Percentiles rank a stretch among this genome's conserved stretches.
These are phyloP conservation scores for Vaccinium corymbosum DNA, from an alignment of 148 eudicot species.

Conservation along the genomic window DNA sequence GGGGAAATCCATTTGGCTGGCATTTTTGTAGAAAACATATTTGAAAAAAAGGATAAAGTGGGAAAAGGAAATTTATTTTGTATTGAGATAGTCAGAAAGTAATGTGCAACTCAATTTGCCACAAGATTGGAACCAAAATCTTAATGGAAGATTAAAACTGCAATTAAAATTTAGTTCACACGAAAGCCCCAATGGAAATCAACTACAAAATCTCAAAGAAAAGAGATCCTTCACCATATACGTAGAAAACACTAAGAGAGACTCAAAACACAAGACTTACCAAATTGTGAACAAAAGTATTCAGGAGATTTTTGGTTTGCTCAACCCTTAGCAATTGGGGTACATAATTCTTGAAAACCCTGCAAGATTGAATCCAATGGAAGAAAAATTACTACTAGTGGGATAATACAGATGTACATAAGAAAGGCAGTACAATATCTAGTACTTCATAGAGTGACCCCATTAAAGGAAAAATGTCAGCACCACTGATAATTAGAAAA, in stretches of 20 bases:
- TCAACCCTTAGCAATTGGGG: slow-evolving; percentile 56
- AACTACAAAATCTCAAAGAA: not conserved
- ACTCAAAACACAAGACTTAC: slow-evolving; percentile 31
- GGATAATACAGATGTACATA: not conserved
- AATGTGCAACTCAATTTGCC: not conserved
- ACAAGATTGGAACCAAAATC: not conserved
- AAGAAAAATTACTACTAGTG: not conserved
- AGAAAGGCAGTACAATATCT: not conserved
- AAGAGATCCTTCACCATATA: not conserved
- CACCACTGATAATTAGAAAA: not conserved
- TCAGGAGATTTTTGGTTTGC: slow-evolving; percentile 49
- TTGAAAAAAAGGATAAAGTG: not conserved
- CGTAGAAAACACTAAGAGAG: not conserved
- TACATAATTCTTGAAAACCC: slow-evolving; percentile 81
- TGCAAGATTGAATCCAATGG: slow-evolving; percentile 30
- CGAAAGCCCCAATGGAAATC: not conserved
- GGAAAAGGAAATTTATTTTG: not conserved
- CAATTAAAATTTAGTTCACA: not conserved
- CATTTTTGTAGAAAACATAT: not conserved
- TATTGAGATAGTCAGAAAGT: not conserved
- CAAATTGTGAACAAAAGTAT: slow-evolving; percentile 50
- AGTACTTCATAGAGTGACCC: not conserved
- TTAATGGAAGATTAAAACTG: not conserved
- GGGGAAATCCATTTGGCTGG: not conserved
- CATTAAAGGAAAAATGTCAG: not conserved